Conservation (phyloP, 805 yeast species). For the Metschnikowia gelsemii region DNA sequence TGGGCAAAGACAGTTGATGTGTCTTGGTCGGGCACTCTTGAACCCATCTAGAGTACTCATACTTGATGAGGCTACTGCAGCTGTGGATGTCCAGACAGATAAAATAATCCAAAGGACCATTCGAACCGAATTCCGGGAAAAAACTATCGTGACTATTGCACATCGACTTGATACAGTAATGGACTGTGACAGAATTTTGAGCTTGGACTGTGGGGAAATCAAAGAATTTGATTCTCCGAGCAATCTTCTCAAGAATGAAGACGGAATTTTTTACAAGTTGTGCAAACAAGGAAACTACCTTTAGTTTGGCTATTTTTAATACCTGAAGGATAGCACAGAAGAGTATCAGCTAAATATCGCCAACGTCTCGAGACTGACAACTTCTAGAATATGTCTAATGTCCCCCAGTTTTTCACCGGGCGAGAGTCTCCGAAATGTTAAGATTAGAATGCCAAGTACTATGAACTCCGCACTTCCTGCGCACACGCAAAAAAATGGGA, state of each 20-base stretch:
- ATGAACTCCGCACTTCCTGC: conserved; percentile 15
- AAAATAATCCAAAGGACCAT: conserved; percentile 29
- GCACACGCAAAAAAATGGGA: conserved; percentile 13
- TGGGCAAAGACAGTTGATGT: conserved; percentile 27
- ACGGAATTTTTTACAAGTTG: conserved; percentile 50
- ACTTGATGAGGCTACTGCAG: conserved; percentile 29
- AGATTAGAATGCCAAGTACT: background rate
- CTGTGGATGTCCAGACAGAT: conserved; percentile 29
- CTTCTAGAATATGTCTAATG: no score
- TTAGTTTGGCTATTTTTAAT: background rate
- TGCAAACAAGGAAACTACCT: conserved; percentile 46
- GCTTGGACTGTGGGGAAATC: conserved; percentile 26
- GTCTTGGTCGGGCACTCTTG: conserved; percentile 27
- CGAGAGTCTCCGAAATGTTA: background rate
- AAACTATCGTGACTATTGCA: conserved; percentile 30
- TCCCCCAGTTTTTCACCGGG: no score
- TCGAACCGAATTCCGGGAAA: conserved; percentile 25
- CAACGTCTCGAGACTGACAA: no score
- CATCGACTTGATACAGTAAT: conserved; percentile 30
- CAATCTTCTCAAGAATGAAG: conserved; percentile 40
- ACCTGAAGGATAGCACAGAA: no score
- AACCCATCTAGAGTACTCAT: conserved; percentile 19
- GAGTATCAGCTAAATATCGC: no score
- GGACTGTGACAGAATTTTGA: conserved; percentile 29
- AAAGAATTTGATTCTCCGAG: conserved; percentile 43